These are phyloP conservation scores for Penicillium sp. DNA, from an alignment of 2,329 filamentous ascomycete species.

Conservation along the genomic window DNA sequence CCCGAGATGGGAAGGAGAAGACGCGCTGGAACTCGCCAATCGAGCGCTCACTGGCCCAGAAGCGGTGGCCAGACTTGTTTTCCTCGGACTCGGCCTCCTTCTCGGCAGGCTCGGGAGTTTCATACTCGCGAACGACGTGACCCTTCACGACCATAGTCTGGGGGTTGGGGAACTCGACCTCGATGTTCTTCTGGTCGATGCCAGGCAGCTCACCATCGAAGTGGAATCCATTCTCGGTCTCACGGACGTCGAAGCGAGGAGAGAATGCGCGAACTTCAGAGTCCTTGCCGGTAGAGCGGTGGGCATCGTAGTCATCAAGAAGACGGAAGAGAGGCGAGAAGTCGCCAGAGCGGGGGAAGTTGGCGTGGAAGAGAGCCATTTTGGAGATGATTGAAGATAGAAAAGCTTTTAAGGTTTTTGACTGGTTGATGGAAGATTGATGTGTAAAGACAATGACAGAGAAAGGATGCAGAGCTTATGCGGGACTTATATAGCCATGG, in stretches of 20 bases:
- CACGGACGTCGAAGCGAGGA: slow-evolving; percentile 50
- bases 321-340: slow-evolving; percentile 48
- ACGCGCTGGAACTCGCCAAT: slow-evolving; percentile 60
- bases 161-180: slow-evolving; percentile 50
- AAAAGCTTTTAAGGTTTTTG: background rate
- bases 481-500: background rate
- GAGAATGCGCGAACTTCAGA: slow-evolving; percentile 35
- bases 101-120: slow-evolving; percentile 45
- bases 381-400: slow-evolving; percentile 10
- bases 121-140: slow-evolving; percentile 39
- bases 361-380: slow-evolving; percentile 39
- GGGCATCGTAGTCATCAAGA: slow-evolving; percentile 46
- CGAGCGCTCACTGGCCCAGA: slow-evolving; percentile 61
- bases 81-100: slow-evolving; percentile 36
- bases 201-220: slow-evolving; percentile 52
- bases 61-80: slow-evolving; percentile 43
- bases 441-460: background rate
- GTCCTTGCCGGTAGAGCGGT: slow-evolving; percentile 30
- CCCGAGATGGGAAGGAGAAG: slow-evolving; percentile 58
- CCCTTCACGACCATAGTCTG: slow-evolving; percentile 50
- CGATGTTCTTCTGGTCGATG: slow-evolving; percentile 46
- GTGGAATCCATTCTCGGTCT: slow-evolving; percentile 45
- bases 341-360: slow-evolving; percentile 34
- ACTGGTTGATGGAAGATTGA: background rate
- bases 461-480: background rate